Evolutionary conservation across 768 basidiomycete genomes (phyloP), one percentile per base, ranked within the genome.

Genomic region (Leccinum rimulosum): DNA sequence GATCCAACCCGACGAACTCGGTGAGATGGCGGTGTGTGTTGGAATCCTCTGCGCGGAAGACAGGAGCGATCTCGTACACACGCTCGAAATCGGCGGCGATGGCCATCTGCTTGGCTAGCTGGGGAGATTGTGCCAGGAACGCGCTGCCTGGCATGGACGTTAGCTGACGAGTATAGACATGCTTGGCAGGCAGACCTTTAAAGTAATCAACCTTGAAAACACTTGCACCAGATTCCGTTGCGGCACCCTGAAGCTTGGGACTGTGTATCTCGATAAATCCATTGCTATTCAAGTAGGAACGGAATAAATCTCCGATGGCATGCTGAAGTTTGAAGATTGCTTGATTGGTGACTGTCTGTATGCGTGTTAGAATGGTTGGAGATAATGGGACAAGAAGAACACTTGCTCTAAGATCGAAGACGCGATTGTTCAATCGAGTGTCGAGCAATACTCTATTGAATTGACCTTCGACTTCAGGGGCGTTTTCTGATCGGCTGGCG

Each of bases 201-300:
- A 98, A 99, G 75, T 99, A 98, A 69, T 83, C 83, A 49, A 98
- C 97, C 80, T 95, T 95, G 83, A 98, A 99, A 40, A 99, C 97
- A 36, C 91, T 91, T 47, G 97, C 93, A 9, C 97, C 97, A 12
- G 89, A 92, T 76, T 98, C 97, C 2, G 97, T 98, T 9, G 97
- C 95, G 35, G 97, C 90, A 45, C 93, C 95, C 72, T 98, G 95
- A 3, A 99, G 81, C 77, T 98, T 99, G 6, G 97, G 97, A 61
- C 91, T 95, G 76, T 98, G 96, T 61, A 99, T 98, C 75, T 98
- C 96, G 54, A 84, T 85, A 72, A 98, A 98, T 22, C 88, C 86
- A 54, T 89, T 77, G 25, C 69, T 71, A 62, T 84, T 82, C 57
- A 99, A 79, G 76, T 84, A 89, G 52, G 89, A 82, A 48, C 95